Evolutionary conservation across 129 eudicot genomes (phyloP), one percentile per base, ranked within the genome.

Genomic region (Rutidosis leptorrhynchoides): DNA sequence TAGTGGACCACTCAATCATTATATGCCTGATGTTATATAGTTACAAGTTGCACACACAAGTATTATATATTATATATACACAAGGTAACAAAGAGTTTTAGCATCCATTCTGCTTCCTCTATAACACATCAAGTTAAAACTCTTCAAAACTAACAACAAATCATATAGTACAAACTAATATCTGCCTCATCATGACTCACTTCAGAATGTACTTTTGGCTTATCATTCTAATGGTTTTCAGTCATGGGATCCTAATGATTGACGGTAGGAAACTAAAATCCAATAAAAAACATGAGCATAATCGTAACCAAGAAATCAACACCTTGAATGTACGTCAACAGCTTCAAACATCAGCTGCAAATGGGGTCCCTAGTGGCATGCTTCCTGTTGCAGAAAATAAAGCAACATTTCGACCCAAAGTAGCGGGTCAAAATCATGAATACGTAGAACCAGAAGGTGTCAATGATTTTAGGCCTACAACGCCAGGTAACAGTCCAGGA

Each of bases 401-500:
- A 10, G 53, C 15, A 26, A 19, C 24, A n/a, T n/a, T n/a, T n/a
- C n/a, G n/a, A n/a, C n/a, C n/a, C n/a, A n/a, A n/a, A n/a, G 19
- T 26, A 30, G 49, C 51, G 8, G 54, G 26, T 68, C 76, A 52
- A 43, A 72, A 43, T 48, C 62, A 49, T 26, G 64, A 32, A 37
- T 7, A 71, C 4, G 45, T 53, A n/a, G 52, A 61, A 14, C 58
- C 83, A 35, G 85, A 72, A 24, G 81, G 67, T 26, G 76, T 72
- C 23, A 80, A 79, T 45, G 84, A 81, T 74, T 81, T 81, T 45
- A 77, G 85, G 68, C 95, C 87, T 6, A 87, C 90, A 9, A 33
- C 85, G 54, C 95, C 90, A 17, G 90, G 95, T 35, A 88, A 80
- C 64, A 84, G 90, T 70, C 95, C 95, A 3, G 95, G 95, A 8